Percentiles rank a stretch among this genome's conserved stretches.
phyloP scores from a whole-genome alignment of 164 flowering plant genomes.

The Tetracentron sinense region DNA sequence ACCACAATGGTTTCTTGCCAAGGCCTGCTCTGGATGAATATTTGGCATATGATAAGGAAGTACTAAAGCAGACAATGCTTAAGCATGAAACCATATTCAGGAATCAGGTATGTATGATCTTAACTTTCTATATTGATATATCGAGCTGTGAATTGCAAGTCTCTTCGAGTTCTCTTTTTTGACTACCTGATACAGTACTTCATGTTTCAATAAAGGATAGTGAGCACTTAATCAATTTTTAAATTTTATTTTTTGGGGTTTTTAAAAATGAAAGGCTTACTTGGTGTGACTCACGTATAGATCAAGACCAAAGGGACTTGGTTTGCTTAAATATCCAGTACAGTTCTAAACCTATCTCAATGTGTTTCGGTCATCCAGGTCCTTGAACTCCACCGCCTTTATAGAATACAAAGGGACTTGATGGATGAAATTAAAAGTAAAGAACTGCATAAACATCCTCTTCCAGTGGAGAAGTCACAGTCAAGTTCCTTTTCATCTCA shows the following conservation, averaged over 20 bases:
- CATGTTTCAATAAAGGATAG: too few relatives aligned
- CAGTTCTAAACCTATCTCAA: background rate
- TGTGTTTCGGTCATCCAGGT: conserved; percentile 28
- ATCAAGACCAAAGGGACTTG: too few relatives aligned
- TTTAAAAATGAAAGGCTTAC: too few relatives aligned
- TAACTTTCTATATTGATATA: background rate
- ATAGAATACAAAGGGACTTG: conserved; percentile 40
- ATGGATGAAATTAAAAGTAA: conserved; percentile 36
- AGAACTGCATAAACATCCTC: conserved; percentile 8
- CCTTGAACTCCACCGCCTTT: conserved; percentile 52
- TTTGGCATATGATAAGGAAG: conserved; percentile 58
- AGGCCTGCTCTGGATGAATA: conserved; percentile 35
- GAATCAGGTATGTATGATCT: conserved; percentile 59
- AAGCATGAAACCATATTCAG: conserved; percentile 79
- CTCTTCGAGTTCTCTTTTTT: background rate
- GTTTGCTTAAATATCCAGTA: background rate
- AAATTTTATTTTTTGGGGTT: too few relatives aligned
- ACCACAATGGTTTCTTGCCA: conserved; percentile 43
- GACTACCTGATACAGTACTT: background rate
- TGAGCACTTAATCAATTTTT: too few relatives aligned
- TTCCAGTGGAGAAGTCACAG: conserved; percentile 26
- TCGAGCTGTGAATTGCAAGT: background rate
- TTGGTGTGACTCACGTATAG: too few relatives aligned
- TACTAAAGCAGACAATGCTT: conserved; percentile 73
- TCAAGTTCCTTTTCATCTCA: conserved; percentile 51